A percentile compares a stretch with the other conserved stretches of the same genome.
Evolutionary conservation across 257 asterid genomes (phyloP).

Genomic region (Solanum stenotomum): DNA sequence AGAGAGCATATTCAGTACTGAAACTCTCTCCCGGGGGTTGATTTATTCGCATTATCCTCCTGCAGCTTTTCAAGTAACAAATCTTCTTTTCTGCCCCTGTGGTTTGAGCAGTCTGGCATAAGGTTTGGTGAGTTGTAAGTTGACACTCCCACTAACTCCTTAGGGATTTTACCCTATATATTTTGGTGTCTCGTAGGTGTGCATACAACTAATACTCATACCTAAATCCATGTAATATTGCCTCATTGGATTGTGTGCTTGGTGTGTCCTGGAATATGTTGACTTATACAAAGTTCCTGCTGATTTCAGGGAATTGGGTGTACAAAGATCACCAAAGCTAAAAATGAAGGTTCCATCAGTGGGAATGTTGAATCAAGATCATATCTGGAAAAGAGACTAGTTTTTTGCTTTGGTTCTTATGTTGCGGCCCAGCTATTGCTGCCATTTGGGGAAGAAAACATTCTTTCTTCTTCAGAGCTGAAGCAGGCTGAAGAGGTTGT

Average conservation of each 20-base stretch:
- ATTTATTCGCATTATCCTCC: background rate
- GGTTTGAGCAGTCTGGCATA: background rate
- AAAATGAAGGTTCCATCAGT: constrained; percentile 45
- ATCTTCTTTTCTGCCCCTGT: background rate
- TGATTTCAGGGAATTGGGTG: constrained; percentile 85
- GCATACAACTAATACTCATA: background rate
- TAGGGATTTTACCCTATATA: background rate
- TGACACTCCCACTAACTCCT: background rate
- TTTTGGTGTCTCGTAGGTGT: background rate
- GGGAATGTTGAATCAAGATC: constrained; percentile 87
- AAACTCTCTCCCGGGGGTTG: background rate
- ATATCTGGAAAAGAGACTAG: constrained; percentile 88
- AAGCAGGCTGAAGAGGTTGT: constrained; percentile 87
- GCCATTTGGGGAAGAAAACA: constrained; percentile 91
- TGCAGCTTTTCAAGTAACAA: background rate
- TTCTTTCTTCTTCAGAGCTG: constrained; percentile 75
- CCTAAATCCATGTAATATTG: background rate
- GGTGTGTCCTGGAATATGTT: background rate
- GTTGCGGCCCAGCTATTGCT: constrained; percentile 82
- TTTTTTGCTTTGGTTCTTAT: constrained; percentile 89
- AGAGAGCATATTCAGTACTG: background rate
- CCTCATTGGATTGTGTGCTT: background rate
- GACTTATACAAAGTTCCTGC: background rate
- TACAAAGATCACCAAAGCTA: constrained; percentile 76
- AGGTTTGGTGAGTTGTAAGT: background rate